Conservation (phyloP, 768 basidiomycete genomes). For the Phanerochaete sordida region DNA sequence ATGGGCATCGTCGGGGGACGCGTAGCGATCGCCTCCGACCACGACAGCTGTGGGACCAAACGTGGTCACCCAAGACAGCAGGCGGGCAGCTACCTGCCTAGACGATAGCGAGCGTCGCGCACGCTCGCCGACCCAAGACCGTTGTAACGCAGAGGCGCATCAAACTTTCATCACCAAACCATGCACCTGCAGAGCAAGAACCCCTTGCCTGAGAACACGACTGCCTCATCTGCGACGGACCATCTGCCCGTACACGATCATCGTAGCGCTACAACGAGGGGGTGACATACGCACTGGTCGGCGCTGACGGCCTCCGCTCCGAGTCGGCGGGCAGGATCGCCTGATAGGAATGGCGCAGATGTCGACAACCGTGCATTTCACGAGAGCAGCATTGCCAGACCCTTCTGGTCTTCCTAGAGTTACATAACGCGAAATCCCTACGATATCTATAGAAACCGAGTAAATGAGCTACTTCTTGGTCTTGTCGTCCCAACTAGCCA, state of each 20-base stretch:
- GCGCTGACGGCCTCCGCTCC: no score
- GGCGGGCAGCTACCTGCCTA: no score
- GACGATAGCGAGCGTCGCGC: not conserved
- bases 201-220: not conserved
- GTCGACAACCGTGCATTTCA: not conserved
- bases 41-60: no score
- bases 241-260: not conserved
- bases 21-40: no score
- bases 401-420: not conserved
- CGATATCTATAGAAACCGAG: no score
- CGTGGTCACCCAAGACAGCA: no score
- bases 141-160: not conserved
- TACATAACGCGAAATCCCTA: no score
- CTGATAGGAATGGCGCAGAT: not conserved
- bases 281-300: no score
- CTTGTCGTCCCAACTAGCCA: conserved; percentile 8
- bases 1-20: no score
- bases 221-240: not conserved
- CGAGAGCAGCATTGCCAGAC: not conserved
- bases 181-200: not conserved
- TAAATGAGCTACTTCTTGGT: no score
- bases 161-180: not conserved
- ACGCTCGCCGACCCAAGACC: not conserved
- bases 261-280: not conserved
- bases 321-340: no score